Conservation (phyloP, 2,329 filamentous ascomycete species). For the Karstenula rhodostoma region DNA sequence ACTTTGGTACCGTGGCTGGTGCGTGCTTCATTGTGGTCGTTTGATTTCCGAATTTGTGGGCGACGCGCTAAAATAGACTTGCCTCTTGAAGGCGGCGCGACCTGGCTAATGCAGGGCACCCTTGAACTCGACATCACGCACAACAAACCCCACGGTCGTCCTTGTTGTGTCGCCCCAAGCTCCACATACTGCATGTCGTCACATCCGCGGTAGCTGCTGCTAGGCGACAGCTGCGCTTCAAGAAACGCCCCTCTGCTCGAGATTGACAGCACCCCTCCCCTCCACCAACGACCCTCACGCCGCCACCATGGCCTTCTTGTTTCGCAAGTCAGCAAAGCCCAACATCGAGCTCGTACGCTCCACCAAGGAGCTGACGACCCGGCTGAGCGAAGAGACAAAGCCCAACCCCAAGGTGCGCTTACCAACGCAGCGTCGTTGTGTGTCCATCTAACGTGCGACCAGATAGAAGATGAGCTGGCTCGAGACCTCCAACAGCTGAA, state of each 20-base stretch:
- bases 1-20: neutral
- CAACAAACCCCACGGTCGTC: constrained; percentile 36
- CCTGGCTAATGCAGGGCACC: constrained; percentile 16
- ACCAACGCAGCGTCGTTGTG: constrained; percentile 11
- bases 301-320: constrained; percentile 72
- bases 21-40: neutral
- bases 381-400: constrained; percentile 64
- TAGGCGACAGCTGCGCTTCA: constrained; percentile 35
- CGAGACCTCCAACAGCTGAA: constrained; percentile 92
- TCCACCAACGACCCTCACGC: constrained; percentile 22
- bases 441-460: constrained; percentile 30
- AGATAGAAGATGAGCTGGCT: constrained; percentile 86
- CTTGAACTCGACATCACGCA: constrained; percentile 28
- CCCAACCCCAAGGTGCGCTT: constrained; percentile 63
- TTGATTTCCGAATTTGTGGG: constrained; percentile 8
- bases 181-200: constrained; percentile 36
- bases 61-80: constrained; percentile 2
- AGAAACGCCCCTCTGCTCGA: constrained; percentile 30
- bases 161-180: constrained; percentile 9
- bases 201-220: constrained; percentile 43
- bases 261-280: constrained; percentile 26
- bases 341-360: constrained; percentile 68
- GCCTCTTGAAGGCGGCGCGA: constrained; percentile 4
- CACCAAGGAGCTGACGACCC: constrained; percentile 69
- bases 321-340: constrained; percentile 69